phyloP scores from a whole-genome alignment of 1,139 yeast genomes.

The Saccharomyces hybrid region DNA sequence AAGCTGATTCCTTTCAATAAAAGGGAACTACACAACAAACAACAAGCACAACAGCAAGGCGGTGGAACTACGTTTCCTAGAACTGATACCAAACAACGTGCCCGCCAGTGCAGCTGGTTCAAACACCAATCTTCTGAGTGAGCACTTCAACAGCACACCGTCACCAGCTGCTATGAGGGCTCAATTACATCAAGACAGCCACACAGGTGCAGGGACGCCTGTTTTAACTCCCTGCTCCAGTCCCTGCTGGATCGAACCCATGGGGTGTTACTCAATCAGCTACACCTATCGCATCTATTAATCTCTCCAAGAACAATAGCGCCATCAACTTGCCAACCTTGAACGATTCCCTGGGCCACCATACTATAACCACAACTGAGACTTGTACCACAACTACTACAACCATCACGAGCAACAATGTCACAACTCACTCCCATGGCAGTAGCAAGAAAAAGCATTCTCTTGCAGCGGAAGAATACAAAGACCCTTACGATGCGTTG shows the following conservation, averaged over 20 bases:
- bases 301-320: constrained; percentile 36
- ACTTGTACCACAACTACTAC: constrained; percentile 11
- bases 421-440: constrained; percentile 6
- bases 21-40: constrained; percentile 64
- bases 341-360: constrained; percentile 38
- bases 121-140: constrained; percentile 4
- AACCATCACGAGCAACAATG: constrained; percentile 7
- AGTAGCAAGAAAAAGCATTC: constrained; percentile 30
- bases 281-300: constrained; percentile 26
- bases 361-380: constrained; percentile 10
- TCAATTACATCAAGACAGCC: constrained; percentile 19
- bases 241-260: constrained; percentile 31
- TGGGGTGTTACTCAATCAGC: constrained; percentile 31
- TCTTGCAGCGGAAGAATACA: constrained; percentile 19
- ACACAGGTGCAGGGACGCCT: constrained; percentile 24
- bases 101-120: constrained; percentile 8
- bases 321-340: constrained; percentile 66
- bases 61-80: constrained; percentile 4
- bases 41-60: constrained; percentile 15
- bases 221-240: constrained; percentile 30
- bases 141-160: constrained; percentile 15
- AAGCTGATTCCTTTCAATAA: constrained; percentile 95
- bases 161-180: constrained; percentile 27
- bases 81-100: constrained; percentile 7
- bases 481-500: constrained; percentile 31